Evolutionary conservation across 352 stramenopile species (phyloP).

Genomic region (Pythium rhizo-oryzae): DNA sequence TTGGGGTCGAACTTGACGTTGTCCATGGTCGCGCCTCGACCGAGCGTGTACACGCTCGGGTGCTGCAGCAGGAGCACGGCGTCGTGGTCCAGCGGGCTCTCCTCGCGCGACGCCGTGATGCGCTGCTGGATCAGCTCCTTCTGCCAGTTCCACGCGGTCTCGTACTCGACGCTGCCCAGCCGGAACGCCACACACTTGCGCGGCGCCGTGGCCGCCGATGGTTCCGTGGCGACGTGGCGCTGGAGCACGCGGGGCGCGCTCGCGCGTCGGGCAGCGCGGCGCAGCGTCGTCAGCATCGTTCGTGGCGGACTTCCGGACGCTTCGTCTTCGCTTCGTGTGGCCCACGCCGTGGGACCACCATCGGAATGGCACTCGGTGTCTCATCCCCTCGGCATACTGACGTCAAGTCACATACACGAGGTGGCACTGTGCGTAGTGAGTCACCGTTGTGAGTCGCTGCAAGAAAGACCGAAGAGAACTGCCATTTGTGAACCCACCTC

Average conservation of each 20-base stretch:
- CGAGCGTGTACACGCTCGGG: conserved; percentile 96
- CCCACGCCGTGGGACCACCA: conserved; percentile 5
- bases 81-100: conserved; percentile 71
- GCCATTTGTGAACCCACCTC: conserved; percentile 23
- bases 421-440: conserved; percentile 13
- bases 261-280: conserved; percentile 1
- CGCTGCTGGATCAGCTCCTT: conserved; percentile 86
- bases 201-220: background rate
- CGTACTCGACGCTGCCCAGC: conserved; percentile 75
- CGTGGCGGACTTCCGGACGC: background rate
- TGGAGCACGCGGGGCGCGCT: conserved; percentile 10
- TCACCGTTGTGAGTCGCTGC: conserved; percentile 5
- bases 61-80: conserved; percentile 93
- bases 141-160: conserved; percentile 88
- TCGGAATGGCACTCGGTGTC: conserved; percentile 16
- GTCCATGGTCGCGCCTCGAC: conserved; percentile 87
- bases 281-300: background rate
- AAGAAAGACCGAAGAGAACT: background rate
- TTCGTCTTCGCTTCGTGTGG: background rate
- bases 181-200: conserved; percentile 74
- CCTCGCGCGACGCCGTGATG: conserved; percentile 54
- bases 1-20: conserved; percentile 58
- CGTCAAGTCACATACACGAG: conserved; percentile 9
- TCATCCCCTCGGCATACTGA: conserved; percentile 3
- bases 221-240: conserved; percentile 7